Percentiles rank a stretch among this genome's conserved stretches.
Evolutionary conservation across 352 stramenopile genomes (phyloP).

Genomic region (Thraustochytrium striatum): DNA sequence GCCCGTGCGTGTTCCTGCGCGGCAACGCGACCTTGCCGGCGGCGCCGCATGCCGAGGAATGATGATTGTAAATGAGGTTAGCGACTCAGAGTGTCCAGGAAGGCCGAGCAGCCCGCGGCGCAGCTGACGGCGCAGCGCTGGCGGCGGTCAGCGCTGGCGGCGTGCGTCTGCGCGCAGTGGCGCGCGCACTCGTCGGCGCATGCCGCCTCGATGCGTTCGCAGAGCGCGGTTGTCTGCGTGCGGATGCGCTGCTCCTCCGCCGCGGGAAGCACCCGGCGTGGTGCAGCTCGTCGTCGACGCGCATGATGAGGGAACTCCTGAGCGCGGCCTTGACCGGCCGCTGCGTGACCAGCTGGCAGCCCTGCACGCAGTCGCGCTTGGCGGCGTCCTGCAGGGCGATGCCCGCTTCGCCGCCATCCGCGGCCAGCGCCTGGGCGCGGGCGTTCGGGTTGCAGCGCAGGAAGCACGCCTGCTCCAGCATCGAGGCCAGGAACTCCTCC

Average conservation of each 20-base stretch:
- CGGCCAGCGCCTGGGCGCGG: neutral
- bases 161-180: neutral
- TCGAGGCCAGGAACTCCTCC: neutral
- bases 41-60: neutral
- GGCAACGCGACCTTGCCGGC: neutral
- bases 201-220: neutral
- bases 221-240: neutral
- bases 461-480: constrained; percentile 27
- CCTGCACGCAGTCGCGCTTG: constrained; percentile 3
- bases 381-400: neutral
- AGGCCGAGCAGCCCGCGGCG: neutral
- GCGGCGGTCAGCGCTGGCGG: neutral
- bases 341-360: neutral
- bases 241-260: neutral
- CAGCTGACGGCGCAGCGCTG: neutral
- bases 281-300: neutral
- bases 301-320: neutral
- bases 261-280: constrained; percentile 2
- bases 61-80: neutral
- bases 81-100: neutral
- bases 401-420: neutral
- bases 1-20: constrained; percentile 3
- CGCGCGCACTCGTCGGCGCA: neutral
- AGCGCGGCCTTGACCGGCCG: neutral
- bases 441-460: constrained; percentile 13